A percentile compares a stretch with the other conserved stretches of the same genome.
phyloP scores from a whole-genome alignment of 495 filamentous ascomycete genomes.

The Chaetomium fimeti region DNA sequence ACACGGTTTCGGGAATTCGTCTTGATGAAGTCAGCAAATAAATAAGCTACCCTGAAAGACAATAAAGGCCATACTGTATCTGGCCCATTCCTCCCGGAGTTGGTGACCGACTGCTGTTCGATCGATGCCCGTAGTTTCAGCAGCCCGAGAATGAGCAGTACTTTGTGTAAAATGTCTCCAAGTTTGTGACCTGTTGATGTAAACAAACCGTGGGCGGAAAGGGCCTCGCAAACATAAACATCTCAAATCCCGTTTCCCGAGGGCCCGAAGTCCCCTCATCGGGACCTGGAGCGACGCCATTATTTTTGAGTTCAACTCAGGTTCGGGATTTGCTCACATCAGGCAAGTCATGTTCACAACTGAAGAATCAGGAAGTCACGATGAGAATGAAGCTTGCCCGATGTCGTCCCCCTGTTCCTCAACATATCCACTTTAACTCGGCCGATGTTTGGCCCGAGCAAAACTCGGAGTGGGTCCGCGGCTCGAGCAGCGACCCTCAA shows the following conservation, averaged over 20 bases:
- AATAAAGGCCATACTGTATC: conserved; percentile 29
- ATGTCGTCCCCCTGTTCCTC: neutral
- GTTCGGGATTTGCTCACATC: neutral
- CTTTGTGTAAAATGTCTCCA: conserved; percentile 23
- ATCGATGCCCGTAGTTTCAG: neutral
- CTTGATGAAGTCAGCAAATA: conserved; percentile 34
- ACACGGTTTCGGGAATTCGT: conserved; percentile 53
- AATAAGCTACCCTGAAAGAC: neutral
- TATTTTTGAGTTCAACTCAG: neutral
- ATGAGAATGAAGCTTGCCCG: conserved; percentile 3
- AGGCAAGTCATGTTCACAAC: neutral
- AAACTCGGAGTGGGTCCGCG: conserved; percentile 23
- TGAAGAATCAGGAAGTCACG: neutral
- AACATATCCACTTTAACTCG: conserved; percentile 15
- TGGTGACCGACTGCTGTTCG: conserved; percentile 16
- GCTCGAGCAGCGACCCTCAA: conserved; percentile 14
- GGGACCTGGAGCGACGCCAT: conserved; percentile 31
- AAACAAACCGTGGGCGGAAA: conserved; percentile 5
- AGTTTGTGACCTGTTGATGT: conserved; percentile 6
- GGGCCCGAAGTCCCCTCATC: conserved; percentile 28
- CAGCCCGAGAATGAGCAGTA: neutral
- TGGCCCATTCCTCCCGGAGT: conserved; percentile 34
- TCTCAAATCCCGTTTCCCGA: conserved; percentile 9
- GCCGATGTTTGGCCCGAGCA: conserved; percentile 27
- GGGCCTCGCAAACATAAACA: neutral